Percentiles rank a stretch among this genome's conserved stretches.
Conservation (phyloP, 345 rosid species). For the Brassica cretica region DNA sequence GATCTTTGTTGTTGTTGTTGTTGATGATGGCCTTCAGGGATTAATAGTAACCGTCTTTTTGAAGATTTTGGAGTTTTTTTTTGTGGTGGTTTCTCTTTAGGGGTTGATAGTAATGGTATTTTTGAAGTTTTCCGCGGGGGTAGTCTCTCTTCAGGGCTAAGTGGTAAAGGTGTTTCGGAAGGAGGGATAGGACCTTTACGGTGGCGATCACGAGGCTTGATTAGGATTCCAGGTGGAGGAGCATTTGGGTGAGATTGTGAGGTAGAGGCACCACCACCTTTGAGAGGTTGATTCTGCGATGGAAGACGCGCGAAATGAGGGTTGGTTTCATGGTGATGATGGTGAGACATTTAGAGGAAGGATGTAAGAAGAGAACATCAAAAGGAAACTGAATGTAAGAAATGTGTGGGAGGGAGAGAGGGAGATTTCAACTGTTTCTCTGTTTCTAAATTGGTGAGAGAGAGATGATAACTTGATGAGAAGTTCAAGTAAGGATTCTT, state of each 20-base stretch:
- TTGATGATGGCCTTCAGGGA: constrained; percentile 28
- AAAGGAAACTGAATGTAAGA: constrained; percentile 7
- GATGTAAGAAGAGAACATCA: neutral
- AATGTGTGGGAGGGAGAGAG: constrained; percentile 17
- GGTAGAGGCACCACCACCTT: constrained; percentile 27
- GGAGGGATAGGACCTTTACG: constrained; percentile 23
- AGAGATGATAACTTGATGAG: constrained; percentile 52
- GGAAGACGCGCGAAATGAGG: constrained; percentile 52
- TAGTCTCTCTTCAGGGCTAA: constrained; percentile 28
- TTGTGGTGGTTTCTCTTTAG: constrained; percentile 5
- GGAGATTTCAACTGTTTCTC: constrained; percentile 15
- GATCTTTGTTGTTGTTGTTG: constrained; percentile 2
- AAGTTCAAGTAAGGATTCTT: constrained; percentile 69
- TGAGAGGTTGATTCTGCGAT: constrained; percentile 30
- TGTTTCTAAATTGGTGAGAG: constrained; percentile 14
- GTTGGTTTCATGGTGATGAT: constrained; percentile 52
- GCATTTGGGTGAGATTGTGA: constrained; percentile 21
- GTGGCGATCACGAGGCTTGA: constrained; percentile 30
- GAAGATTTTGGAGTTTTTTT: constrained; percentile 2
- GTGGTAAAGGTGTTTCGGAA: constrained; percentile 32
- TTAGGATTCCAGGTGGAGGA: constrained; percentile 20
- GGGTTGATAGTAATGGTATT: constrained; percentile 14
- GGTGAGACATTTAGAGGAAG: constrained; percentile 44
- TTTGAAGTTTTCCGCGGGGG: constrained; percentile 22
- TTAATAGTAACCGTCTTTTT: constrained; percentile 24